These are phyloP conservation scores for Kwoniella dendrophila DNA, from an alignment of 768 basidiomycete species.

Conservation along the genomic window DNA sequence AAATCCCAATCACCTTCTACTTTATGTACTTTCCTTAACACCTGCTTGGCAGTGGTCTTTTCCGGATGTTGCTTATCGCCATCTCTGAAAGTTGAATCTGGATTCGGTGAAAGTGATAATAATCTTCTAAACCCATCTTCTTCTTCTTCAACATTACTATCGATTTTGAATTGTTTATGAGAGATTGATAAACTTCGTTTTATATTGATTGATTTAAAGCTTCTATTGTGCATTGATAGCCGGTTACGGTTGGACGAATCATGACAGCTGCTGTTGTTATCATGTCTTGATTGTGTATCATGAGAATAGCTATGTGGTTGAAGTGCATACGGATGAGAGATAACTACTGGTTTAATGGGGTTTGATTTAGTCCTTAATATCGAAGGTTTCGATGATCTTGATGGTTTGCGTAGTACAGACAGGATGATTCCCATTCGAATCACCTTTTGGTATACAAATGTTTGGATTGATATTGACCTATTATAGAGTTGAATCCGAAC, in stretches of 20 bases:
- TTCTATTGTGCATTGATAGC: too few relatives aligned
- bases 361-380: too few relatives aligned
- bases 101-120: background rate
- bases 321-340: conserved; percentile 25
- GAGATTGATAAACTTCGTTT: background rate
- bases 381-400: too few relatives aligned
- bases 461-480: too few relatives aligned
- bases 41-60: background rate
- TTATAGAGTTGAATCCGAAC: too few relatives aligned
- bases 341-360: background rate
- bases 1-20: conserved; percentile 37
- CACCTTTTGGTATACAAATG: too few relatives aligned
- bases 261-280: too few relatives aligned
- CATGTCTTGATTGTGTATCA: too few relatives aligned
- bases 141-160: background rate
- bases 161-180: too few relatives aligned
- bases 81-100: background rate
- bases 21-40: conserved; percentile 21
- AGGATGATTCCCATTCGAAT: conserved; percentile 14
- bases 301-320: too few relatives aligned
- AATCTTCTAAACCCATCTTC: background rate
- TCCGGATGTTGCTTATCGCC: too few relatives aligned
- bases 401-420: conserved; percentile 5
- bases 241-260: too few relatives aligned
- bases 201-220: background rate